Percentiles rank a stretch among this genome's conserved stretches.
phyloP scores from a whole-genome alignment of 352 stramenopile genomes.

The Pythium dissotocum region DNA sequence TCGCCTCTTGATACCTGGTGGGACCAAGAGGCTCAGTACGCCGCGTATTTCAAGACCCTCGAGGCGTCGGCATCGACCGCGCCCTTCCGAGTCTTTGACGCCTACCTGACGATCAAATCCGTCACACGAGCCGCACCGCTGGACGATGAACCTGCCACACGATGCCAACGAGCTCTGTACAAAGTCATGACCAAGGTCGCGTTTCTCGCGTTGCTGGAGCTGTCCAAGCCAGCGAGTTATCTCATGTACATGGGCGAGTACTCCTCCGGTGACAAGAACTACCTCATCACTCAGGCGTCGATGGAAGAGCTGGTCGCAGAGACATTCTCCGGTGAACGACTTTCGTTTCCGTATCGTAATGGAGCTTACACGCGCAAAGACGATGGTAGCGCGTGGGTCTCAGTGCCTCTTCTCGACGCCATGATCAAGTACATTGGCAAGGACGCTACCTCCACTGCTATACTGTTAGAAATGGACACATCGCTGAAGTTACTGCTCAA shows the following conservation, averaged over 20 bases:
- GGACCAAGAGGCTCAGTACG: slow-evolving; percentile 36
- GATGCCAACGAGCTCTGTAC: slow-evolving; percentile 48
- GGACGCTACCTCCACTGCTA: slow-evolving; percentile 16
- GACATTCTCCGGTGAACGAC: slow-evolving; percentile 36
- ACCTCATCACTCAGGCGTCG: slow-evolving; percentile 36
- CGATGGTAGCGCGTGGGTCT: slow-evolving; percentile 46
- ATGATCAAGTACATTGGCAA: slow-evolving; percentile 36
- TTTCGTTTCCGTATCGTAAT: slow-evolving; percentile 39
- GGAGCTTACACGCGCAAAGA: slow-evolving; percentile 38
- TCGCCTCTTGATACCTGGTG: slow-evolving; percentile 27
- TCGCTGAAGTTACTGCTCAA: slow-evolving; percentile 37
- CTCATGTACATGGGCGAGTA: slow-evolving; percentile 54
- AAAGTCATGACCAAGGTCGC: slow-evolving; percentile 44
- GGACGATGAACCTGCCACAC: slow-evolving; percentile 31
- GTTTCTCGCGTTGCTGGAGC: slow-evolving; percentile 39
- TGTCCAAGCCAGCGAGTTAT: slow-evolving; percentile 39
- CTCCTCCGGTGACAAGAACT: slow-evolving; percentile 32
- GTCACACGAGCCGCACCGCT: slow-evolving; percentile 3
- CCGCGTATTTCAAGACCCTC: slow-evolving; percentile 34
- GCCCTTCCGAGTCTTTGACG: slow-evolving; percentile 35
- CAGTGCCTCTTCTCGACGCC: slow-evolving; percentile 32
- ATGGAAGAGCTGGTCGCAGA: slow-evolving; percentile 36
- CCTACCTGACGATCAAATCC: slow-evolving; percentile 25
- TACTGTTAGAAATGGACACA: slow-evolving; percentile 33
- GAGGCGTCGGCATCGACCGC: slow-evolving; percentile 23